phyloP scores from a whole-genome alignment of 352 stramenopile species.

The Globisporangium rhizosaccharum region DNA sequence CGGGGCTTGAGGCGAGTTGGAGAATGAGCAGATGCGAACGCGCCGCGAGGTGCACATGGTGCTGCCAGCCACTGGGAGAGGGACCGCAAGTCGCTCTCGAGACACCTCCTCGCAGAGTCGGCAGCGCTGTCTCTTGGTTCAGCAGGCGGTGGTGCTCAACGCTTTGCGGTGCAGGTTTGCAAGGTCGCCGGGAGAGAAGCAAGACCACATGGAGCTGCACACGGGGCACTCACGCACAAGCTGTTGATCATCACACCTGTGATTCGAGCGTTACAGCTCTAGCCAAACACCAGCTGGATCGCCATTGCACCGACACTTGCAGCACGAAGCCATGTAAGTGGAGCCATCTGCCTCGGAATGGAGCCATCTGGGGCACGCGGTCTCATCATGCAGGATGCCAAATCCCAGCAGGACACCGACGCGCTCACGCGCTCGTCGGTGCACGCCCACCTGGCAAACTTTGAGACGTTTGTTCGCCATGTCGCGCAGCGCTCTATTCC shows the following conservation, averaged over 20 bases:
- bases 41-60: neutral
- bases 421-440: neutral
- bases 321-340: neutral
- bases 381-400: neutral
- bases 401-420: neutral
- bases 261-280: too few relatives aligned
- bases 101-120: too few relatives aligned
- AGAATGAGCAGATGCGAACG: neutral
- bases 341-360: neutral
- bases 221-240: too few relatives aligned
- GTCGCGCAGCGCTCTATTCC: neutral
- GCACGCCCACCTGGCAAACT: too few relatives aligned
- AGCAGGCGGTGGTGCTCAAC: too few relatives aligned
- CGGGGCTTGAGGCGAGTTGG: neutral
- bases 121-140: too few relatives aligned
- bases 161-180: too few relatives aligned
- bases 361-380: neutral
- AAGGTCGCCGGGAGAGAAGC: too few relatives aligned
- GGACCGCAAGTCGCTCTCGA: too few relatives aligned
- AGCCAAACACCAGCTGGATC: neutral
- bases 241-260: too few relatives aligned
- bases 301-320: neutral
- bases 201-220: too few relatives aligned
- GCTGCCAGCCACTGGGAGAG: neutral
- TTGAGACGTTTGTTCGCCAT: neutral